Base-by-base conservation (phyloP, 1,284 basidiomycete species). In the Pisolithus thermaeus region DNA sequence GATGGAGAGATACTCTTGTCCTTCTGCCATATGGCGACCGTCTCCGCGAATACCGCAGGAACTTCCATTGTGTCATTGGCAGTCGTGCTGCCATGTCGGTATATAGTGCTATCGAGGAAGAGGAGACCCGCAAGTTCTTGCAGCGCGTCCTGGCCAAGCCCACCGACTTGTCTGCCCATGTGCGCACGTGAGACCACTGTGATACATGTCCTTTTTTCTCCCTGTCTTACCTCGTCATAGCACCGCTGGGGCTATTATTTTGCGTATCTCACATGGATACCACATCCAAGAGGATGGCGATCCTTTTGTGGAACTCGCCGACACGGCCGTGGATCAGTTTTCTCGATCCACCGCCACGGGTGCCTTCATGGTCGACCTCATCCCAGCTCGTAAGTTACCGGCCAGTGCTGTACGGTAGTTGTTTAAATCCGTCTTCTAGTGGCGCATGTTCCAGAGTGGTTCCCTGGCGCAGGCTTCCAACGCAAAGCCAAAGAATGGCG, bases 191-290 rank as follows among this genome's bases (percentile, higher is more conserved):
- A 56, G 77, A 63, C 37, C 6, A 18, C 12, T 22, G 23, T 18
- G 27, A 12, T 14, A 23, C n/a, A 18, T 7, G 23, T 4, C 44
- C 46, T 11, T 51, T 35, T 38, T 32, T 5, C 28, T 39, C 12
- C 7, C 18, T 37, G 40, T 20, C 20, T 37, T 37, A 40, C 35
- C 9, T 45, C 11, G 44, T 35, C 40, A 11, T 55, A 83, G 79
- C 53, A 77, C 78, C 38, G 76, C 79, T 22, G 83, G 82, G 9
- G 71, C 81, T 7, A 74, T 83, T 46, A 77, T 82, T 30, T 65
- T 84, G 35, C 74, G 76, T 39, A 80, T 84, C 39, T 78, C 80
- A 1, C 77, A 85, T 59, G 84, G 82, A 4, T 84, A 85, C 59
- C 72, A 80, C 54, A 73, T 78, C 41, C 73, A 76, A 55, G 79